Evolutionary conservation across 2,329 filamentous ascomycete genomes (phyloP), one percentile per base, ranked within the genome.

Genomic region (Coniella vitis): DNA sequence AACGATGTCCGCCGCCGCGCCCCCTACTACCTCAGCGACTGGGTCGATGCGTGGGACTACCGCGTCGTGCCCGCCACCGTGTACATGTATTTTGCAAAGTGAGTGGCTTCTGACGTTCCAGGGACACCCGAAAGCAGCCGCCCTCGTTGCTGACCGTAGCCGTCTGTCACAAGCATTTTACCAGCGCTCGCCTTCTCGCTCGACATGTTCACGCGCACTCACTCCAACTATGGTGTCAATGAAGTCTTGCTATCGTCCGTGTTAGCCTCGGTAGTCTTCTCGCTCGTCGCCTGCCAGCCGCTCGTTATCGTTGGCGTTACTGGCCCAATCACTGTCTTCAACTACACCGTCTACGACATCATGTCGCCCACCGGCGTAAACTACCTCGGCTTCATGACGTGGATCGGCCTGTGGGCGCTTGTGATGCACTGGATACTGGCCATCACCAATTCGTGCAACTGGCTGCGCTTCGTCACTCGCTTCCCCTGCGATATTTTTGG

Each of bases 41-140:
- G 86, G 86, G 72, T 64, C 16, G 89, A 95, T 70, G 89, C 89
- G 1, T 93, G 87, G 87, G 86, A 94, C 63, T 95, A 95, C 69
- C 80, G 89, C 47, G 87, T 95, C 37, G 77, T 95, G 35, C 89
- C 89, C 1, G 87, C 87, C 14, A 94, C 89, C 9, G 72, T 94
- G 25, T 94, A 94, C 68, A 95, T 94, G 87, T 95, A 93, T 70
- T 95, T 94, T 75, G 88, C 89, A 55, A 94, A 94, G 87, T 91
- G 13, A 36, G 34, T 13, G 4, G 17, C 16, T 17, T 19, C 19
- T 21, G n/a, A 38, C n/a, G n/a, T n/a, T n/a, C n/a, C n/a, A n/a
- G n/a, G n/a, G n/a, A n/a, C n/a, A n/a, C n/a, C n/a, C n/a, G n/a
- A n/a, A n/a, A n/a, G n/a, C n/a, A n/a, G n/a, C n/a, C n/a, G n/a